Conservation (phyloP, 1,284 basidiomycete genomes). For the Cutaneotrichosporon arboriforme region DNA sequence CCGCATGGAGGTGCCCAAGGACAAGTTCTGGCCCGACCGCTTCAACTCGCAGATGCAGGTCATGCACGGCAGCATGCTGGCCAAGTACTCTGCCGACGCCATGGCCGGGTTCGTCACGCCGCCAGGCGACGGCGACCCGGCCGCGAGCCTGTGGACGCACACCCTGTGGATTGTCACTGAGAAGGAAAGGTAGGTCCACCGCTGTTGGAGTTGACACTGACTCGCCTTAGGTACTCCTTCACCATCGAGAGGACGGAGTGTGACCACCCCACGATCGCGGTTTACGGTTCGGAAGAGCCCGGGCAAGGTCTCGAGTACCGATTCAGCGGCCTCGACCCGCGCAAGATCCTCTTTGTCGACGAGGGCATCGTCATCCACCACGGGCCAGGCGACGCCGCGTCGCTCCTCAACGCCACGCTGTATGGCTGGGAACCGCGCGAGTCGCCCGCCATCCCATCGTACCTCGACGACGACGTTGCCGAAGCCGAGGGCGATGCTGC, state of each 20-base stretch:
- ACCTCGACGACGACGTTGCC: slow-evolving; percentile 1
- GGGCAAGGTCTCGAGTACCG: not conserved
- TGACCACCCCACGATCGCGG: too few species aligned
- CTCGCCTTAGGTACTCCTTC: too few species aligned
- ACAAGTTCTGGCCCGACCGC: not conserved
- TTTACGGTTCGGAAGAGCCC: not conserved
- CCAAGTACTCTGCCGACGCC: slow-evolving; percentile 23
- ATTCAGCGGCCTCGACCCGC: slow-evolving; percentile 5
- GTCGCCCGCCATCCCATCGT: not conserved
- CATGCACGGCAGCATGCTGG: slow-evolving; percentile 2
- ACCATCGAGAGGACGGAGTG: too few species aligned
- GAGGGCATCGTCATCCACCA: slow-evolving; percentile 12
- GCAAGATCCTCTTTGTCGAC: slow-evolving; percentile 4
- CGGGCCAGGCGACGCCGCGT: slow-evolving; percentile 3
- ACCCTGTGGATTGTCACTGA: slow-evolving; percentile 9
- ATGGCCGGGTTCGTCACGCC: slow-evolving; percentile 16
- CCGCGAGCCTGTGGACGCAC: slow-evolving; percentile 16
- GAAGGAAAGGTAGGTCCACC: slow-evolving; percentile 8
- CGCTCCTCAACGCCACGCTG: slow-evolving; percentile 1
- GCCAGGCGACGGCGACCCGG: slow-evolving; percentile 4
- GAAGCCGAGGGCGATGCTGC: not conserved
- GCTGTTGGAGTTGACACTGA: too few species aligned
- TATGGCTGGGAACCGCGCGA: slow-evolving; percentile 10
- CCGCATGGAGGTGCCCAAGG: not conserved
- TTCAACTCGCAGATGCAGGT: slow-evolving; percentile 1